These are phyloP conservation scores for Gaeumannomyces sp. DNA, from an alignment of 2,329 filamentous ascomycete species.

Conservation along the genomic window DNA sequence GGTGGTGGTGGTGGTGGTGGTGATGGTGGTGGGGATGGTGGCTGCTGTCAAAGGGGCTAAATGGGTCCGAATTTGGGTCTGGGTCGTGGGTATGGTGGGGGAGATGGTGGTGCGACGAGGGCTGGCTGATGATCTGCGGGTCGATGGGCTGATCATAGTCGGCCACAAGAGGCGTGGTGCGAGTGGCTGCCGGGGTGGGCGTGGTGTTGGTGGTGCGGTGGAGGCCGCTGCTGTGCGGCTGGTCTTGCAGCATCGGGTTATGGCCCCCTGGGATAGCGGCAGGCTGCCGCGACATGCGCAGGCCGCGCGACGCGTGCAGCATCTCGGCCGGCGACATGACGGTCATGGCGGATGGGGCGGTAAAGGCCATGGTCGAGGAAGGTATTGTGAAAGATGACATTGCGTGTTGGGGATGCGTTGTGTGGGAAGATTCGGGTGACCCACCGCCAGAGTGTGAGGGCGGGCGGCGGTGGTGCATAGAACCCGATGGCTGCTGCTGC, in stretches of 20 bases:
- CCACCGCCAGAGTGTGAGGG: not conserved
- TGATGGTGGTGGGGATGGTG: constrained; percentile 25
- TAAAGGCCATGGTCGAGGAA: constrained; percentile 12
- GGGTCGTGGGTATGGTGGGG: constrained; percentile 22
- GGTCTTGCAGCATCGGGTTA: constrained; percentile 25
- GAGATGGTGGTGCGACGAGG: constrained; percentile 20
- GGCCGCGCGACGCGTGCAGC: constrained; percentile 20
- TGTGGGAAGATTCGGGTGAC: not conserved
- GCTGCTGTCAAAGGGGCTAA: constrained; percentile 31
- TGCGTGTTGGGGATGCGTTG: constrained; percentile 4
- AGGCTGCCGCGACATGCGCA: constrained; percentile 20
- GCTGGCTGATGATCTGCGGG: constrained; percentile 50
- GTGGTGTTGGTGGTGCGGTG: constrained; percentile 28
- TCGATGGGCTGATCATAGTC: constrained; percentile 45
- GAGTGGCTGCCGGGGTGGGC: constrained; percentile 19
- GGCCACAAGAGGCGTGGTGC: constrained; percentile 15
- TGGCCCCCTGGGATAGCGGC: constrained; percentile 18
- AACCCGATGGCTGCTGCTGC: not conserved
- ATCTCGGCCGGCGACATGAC: constrained; percentile 28
- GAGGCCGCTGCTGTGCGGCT: constrained; percentile 22
- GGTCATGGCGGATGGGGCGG: constrained; percentile 38
- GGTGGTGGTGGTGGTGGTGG: constrained; percentile 25
- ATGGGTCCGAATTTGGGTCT: constrained; percentile 21
- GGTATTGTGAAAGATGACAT: constrained; percentile 3
- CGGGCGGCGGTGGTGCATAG: constrained; percentile 4